Conservation (phyloP, 306 rosid species). For the Cicer chorassanicum region DNA sequence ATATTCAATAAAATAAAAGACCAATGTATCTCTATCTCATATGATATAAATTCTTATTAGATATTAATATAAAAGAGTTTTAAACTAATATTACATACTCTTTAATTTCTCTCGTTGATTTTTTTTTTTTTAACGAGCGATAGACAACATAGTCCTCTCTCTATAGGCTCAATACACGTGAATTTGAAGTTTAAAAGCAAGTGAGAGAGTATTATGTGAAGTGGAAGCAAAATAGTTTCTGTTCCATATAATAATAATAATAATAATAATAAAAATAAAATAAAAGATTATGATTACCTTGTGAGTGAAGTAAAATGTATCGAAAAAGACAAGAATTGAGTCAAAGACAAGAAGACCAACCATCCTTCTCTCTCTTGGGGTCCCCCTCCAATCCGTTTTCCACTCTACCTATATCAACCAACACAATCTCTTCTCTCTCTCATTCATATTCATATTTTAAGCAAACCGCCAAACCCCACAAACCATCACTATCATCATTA, state of each 20-base stretch:
- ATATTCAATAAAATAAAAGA: too few species aligned
- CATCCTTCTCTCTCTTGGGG: conserved; percentile 66
- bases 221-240: conserved; percentile 72
- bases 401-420: conserved; percentile 95
- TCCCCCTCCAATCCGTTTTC: conserved; percentile 99
- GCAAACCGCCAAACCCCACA: conserved; percentile 90
- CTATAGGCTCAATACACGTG: conserved; percentile 57
- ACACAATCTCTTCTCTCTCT: conserved; percentile 51
- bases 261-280: neutral
- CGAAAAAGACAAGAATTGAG: conserved; percentile 67
- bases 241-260: conserved; percentile 36
- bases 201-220: conserved; percentile 62
- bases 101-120: too few species aligned
- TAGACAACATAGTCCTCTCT: neutral
- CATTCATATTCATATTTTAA: conserved; percentile 63
- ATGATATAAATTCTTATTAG: too few species aligned
- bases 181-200: conserved; percentile 53
- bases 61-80: too few species aligned
- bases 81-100: too few species aligned
- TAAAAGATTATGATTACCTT: conserved; percentile 76
- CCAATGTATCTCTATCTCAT: too few species aligned
- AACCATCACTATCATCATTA: conserved; percentile 60
- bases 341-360: conserved; percentile 80
- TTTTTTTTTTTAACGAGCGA: too few species aligned
- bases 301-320: conserved; percentile 87